Conservation (phyloP, 306 rosid species). For the Quercus robur region DNA sequence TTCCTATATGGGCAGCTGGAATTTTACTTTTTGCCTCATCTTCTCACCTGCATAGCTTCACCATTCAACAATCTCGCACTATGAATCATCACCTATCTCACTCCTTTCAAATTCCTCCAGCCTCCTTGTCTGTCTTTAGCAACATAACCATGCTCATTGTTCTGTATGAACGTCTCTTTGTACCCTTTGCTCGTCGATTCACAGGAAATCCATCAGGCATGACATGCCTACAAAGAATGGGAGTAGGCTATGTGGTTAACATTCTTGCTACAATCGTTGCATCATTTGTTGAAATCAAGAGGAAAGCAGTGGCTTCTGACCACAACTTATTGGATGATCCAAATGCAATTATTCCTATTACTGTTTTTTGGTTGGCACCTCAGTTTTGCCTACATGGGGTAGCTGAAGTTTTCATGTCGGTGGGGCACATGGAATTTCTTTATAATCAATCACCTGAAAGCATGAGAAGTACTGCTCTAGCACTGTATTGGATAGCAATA, state of each 20-base stretch:
- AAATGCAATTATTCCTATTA: slow-evolving; percentile 53
- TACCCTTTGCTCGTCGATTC: slow-evolving; percentile 52
- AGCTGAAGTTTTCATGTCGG: slow-evolving; percentile 68
- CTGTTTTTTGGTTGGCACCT: slow-evolving; percentile 83
- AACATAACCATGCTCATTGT: slow-evolving; percentile 52
- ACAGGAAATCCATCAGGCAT: slow-evolving; percentile 66
- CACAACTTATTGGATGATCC: slow-evolving; percentile 55
- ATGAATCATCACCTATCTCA: slow-evolving; percentile 57
- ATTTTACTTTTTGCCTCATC: slow-evolving; percentile 48
- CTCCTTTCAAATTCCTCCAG: slow-evolving; percentile 65
- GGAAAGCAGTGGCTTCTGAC: slow-evolving; percentile 51
- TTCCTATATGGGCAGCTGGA: slow-evolving; percentile 69
- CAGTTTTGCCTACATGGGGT: slow-evolving; percentile 63
- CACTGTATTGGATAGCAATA: slow-evolving; percentile 51
- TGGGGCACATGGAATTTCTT: slow-evolving; percentile 79
- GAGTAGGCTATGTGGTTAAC: slow-evolving; percentile 56
- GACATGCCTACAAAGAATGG: slow-evolving; percentile 82
- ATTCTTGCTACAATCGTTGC: slow-evolving; percentile 54
- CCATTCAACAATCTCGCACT: slow-evolving; percentile 65
- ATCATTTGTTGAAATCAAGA: slow-evolving; percentile 49
- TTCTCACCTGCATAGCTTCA: slow-evolving; percentile 62
- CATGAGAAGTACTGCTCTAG: slow-evolving; percentile 68
- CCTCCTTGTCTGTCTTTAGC: slow-evolving; percentile 58
- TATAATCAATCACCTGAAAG: slow-evolving; percentile 84
- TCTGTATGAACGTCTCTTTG: slow-evolving; percentile 62